Base-by-base conservation (phyloP, 192 early-diverging fungal genomes). In the Lobosporangium transversale region DNA sequence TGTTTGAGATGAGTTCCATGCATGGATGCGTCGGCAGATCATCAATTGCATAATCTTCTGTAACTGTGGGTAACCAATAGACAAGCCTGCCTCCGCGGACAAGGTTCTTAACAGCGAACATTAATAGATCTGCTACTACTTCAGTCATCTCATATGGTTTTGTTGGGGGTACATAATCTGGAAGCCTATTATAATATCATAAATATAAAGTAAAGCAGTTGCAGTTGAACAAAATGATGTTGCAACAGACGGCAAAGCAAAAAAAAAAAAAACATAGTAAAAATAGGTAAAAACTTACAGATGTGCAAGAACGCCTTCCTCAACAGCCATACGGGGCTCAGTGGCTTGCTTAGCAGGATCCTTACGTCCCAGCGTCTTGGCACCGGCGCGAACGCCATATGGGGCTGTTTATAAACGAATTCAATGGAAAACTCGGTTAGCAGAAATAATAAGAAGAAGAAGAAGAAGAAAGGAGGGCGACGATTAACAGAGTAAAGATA, bases 381-480 rank as follows among this genome's bases (percentile, higher is more conserved):
- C 96, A 23, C 96, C 97, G 0, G 96, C 96, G 45, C 97, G 91
- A 14, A 99, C 97, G 65, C 97, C 96, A 76, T 99, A 97, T 31
- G 96, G 96, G 23, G 96, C 90, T 86, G 73, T 49, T 15, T 20
- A 6, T 37, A n/a, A n/a, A n/a, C n/a, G n/a, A n/a, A n/a, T n/a
- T n/a, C n/a, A n/a, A n/a, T n/a, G n/a, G n/a, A n/a, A n/a, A n/a
- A n/a, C n/a, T n/a, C n/a, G n/a, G n/a, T n/a, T 2, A 32, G 11
- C 27, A 48, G 3, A n/a, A 17, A 49, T 2, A 58, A 58, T 44
- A 56, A 56, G 20, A 37, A 23, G 15, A 20, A 37, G 20, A 37
- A 10, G 9, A 37, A 56, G 14, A 40, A 40, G n/a, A n/a, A n/a
- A n/a, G n/a, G n/a, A n/a, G n/a, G n/a, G n/a, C n/a, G n/a, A n/a